Base-by-base conservation (phyloP, 2,329 filamentous ascomycete species). In the Pseudocercospora musae region DNA sequence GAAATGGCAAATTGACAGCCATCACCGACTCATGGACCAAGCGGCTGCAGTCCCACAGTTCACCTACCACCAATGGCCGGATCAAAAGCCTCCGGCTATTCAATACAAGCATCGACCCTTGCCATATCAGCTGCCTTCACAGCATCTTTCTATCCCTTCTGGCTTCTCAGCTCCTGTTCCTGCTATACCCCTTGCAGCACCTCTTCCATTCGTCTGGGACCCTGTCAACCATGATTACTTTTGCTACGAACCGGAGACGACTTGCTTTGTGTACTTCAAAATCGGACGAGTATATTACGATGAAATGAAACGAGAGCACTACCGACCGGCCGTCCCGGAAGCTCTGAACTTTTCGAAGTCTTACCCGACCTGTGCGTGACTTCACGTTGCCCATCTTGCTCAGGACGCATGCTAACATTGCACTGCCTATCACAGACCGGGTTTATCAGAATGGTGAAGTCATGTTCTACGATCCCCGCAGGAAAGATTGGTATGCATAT, bases 211-310 rank as follows among this genome's bases (percentile, higher is more conserved):
- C 40, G 53, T 63, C 1, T 63, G 54, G 49, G 62, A 63, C 27
- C 48, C 58, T 3, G 13, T 63, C 20, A 58, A 60, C 48, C 52
- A 37, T 15, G 62, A 63, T 40, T 63, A 60, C 58, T 63, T 63
- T 40, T 60, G 62, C 53, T 63, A 63, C 5, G 62, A 63, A 15
- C 53, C 62, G 3, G 57, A 63, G 33, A 63, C 62, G n/a, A 60
- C 57, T 1, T 57, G 54, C n/a, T 63, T 60, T 23, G 37, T 63
- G 23, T 63, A 63, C 62, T 54, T 54, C 23, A 63, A 53, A 54
- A 37, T 60, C 21, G 62, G 62, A 3, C 46, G 62, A 15, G 42
- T 63, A 9, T 55, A 60, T 18, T 63, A 63, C 40, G 62, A 63
- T 21, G 42, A 57, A n/a, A 13, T 63, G 25, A 63, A 60, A 18